A percentile compares a stretch with the other conserved stretches of the same genome.
Evolutionary conservation across 192 early-diverging fungal genomes (phyloP).

Genomic region (Coemansia sp.): DNA sequence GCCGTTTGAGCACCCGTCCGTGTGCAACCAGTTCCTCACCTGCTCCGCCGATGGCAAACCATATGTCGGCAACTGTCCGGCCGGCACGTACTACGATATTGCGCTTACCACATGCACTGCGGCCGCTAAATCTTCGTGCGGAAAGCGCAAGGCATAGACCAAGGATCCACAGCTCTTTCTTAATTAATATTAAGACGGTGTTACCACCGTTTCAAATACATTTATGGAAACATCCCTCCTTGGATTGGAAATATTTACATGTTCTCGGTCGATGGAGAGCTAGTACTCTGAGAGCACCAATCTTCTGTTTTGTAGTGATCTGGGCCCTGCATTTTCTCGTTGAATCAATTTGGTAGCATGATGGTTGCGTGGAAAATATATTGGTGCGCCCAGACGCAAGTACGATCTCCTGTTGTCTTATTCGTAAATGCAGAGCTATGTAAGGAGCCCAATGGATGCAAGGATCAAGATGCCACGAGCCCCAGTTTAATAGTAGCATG

Average conservation of each 20-base stretch:
- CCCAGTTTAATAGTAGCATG: no score
- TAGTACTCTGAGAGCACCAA: background rate
- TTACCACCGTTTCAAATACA: background rate
- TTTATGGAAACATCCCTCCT: background rate
- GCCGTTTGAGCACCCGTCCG: slow-evolving; percentile 40
- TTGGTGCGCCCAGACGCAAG: no score
- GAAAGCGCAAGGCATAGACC: slow-evolving; percentile 27
- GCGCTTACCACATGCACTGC: slow-evolving; percentile 37
- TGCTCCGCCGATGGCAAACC: slow-evolving; percentile 33
- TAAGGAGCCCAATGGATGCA: no score
- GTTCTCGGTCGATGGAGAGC: background rate
- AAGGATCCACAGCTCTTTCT: background rate
- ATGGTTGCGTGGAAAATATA: no score
- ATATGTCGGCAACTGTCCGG: slow-evolving; percentile 38
- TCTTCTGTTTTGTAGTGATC: no score
- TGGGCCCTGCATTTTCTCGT: no score
- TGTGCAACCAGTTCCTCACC: slow-evolving; percentile 34
- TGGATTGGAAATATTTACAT: no score
- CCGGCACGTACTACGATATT: slow-evolving; percentile 48
- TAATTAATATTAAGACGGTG: slow-evolving; percentile 7
- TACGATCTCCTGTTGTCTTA: no score
- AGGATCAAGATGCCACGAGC: no score
- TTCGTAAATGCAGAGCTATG: no score
- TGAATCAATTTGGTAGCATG: no score
- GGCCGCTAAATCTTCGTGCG: slow-evolving; percentile 32